Base-by-base conservation (phyloP, 192 early-diverging fungal species). In the Chytriomyces sp. region DNA sequence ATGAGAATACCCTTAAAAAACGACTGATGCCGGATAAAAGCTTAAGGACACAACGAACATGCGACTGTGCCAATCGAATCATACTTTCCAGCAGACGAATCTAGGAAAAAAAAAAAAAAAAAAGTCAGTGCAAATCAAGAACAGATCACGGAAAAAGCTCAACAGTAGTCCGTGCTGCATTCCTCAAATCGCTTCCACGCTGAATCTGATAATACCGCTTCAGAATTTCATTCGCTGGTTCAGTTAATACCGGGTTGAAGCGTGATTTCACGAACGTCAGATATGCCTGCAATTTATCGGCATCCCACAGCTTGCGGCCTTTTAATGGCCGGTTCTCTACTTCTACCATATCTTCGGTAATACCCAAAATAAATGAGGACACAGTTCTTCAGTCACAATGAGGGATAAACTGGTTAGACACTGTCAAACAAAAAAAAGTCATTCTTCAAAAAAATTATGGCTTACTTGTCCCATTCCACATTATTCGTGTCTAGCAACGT, bases 161-260 rank as follows among this genome's bases (percentile, higher is more conserved):
- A 46, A 93, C 87, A 0, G 93, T 94, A 50, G 93, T 94, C 48
- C 93, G 77, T 0, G 92, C 92, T 1, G 89, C 87, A 53, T 90
- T 90, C 23, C 87, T 77, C 13, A 85, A 53, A 75, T 94, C 93
- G 6, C 86, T 80, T 46, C 86, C 84, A 3, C 93, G 83, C 75
- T 94, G 92, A 26, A 88, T 60, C 74, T 91, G 91, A 72, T 93
- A 94, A 80, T 94, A 94, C 11, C 47, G 13, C 61, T 86, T 84
- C 60, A 94, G 80, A 16, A 94, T 90, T 43, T 84, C 81, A 50
- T 90, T 86, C 64, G 89, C 87, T 10, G 87, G 90, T 7, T 82
- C 82, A 1, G 91, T 90, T 0, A 91, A 81, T 49, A 61, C 64
- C 5, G 93, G 93, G n/a, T 82, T 66, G 45, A 87, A 84, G 0